phyloP scores from a whole-genome alignment of 345 rosid species.

The Salix koriyanagi region DNA sequence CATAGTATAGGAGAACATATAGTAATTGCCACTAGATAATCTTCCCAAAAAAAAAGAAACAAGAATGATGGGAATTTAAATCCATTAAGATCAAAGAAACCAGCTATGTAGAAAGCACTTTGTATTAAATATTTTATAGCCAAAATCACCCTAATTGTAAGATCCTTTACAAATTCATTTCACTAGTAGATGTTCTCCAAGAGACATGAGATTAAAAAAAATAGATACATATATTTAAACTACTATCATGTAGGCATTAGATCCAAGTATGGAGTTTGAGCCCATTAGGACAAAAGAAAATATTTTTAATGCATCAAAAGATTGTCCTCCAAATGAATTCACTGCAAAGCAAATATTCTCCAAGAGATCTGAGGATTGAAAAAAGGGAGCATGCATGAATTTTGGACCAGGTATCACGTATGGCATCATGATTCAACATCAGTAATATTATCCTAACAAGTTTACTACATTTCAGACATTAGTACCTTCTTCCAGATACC shows the following conservation, averaged over 20 bases:
- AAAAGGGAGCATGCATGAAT: neutral
- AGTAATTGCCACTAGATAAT: neutral
- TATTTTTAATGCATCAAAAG: too few relatives aligned
- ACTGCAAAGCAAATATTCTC: neutral
- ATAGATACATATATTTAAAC: too few relatives aligned
- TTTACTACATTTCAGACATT: slow-evolving; percentile 9
- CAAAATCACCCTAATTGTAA: too few relatives aligned
- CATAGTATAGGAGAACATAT: neutral
- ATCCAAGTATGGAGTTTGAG: too few relatives aligned
- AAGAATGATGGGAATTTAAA: neutral
- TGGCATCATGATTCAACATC: neutral
- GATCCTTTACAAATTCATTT: too few relatives aligned
- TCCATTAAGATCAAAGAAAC: too few relatives aligned
- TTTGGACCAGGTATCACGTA: neutral
- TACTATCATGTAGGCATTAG: too few relatives aligned
- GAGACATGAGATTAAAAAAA: too few relatives aligned
- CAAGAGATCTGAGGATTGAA: neutral
- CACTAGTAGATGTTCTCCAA: too few relatives aligned
- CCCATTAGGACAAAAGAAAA: too few relatives aligned
- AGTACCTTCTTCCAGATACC: slow-evolving; percentile 95
- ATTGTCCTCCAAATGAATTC: neutral
- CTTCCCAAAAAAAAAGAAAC: neutral
- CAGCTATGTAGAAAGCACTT: too few relatives aligned
- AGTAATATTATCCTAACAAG: slow-evolving; percentile 9
- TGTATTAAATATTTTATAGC: too few relatives aligned